Percentiles rank a stretch among this genome's conserved stretches.
Conservation (phyloP, 139 green algal species). For the Axilococcus clingmanii region DNA sequence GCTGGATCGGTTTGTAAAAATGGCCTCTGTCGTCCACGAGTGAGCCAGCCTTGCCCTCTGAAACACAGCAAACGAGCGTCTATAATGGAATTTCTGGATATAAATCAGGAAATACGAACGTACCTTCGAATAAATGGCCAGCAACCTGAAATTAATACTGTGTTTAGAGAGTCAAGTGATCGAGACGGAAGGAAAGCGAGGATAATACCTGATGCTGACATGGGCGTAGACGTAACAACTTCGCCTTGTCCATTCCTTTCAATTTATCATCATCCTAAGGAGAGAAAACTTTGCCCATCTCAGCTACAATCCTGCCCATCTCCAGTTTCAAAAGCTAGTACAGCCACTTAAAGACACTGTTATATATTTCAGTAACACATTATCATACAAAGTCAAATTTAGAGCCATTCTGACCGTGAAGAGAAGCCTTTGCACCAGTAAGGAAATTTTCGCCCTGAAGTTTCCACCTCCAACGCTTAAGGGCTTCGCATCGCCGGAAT, state of each 20-base stretch:
- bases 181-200: neutral
- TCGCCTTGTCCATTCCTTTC: neutral
- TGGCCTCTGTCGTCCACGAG: conserved; percentile 49
- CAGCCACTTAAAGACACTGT: too few relatives aligned
- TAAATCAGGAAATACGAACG: neutral
- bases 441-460: too few relatives aligned
- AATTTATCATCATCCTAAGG: too few relatives aligned
- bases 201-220: conserved; percentile 36
- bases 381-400: too few relatives aligned
- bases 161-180: neutral
- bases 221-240: conserved; percentile 13
- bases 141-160: conserved; percentile 28
- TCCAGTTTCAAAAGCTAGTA: too few relatives aligned
- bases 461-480: too few relatives aligned
- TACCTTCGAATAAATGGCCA: conserved; percentile 51
- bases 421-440: too few relatives aligned
- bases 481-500: too few relatives aligned
- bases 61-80: neutral
- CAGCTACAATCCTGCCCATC: too few relatives aligned
- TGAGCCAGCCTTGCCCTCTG: conserved; percentile 53
- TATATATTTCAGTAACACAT: too few relatives aligned
- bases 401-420: too few relatives aligned
- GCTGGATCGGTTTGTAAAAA: conserved; percentile 65
- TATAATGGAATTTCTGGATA: neutral
- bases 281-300: too few relatives aligned